These are phyloP conservation scores for Aspergillus diversus DNA, from an alignment of 495 filamentous ascomycete species.

Conservation along the genomic window DNA sequence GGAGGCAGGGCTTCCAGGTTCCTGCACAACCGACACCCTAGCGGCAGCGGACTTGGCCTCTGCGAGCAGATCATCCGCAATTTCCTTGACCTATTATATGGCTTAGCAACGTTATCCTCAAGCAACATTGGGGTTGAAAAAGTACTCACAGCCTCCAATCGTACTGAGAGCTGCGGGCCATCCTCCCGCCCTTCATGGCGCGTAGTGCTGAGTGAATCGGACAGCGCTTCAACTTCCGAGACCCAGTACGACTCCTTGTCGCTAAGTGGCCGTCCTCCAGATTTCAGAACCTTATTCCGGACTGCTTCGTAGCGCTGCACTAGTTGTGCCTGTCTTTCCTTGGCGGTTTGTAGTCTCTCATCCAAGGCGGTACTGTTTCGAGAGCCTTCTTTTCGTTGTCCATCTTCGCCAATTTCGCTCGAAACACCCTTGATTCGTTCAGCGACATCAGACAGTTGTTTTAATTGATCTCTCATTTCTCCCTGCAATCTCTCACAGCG, in stretches of 20 bases:
- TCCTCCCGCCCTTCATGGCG: constrained; percentile 31
- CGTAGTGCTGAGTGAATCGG: constrained; percentile 35
- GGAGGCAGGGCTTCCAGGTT: constrained; percentile 37
- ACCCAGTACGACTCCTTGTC: constrained; percentile 73
- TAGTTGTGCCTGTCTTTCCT: constrained; percentile 61
- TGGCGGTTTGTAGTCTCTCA: constrained; percentile 61
- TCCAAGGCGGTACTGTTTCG: constrained; percentile 57
- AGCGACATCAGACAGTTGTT: constrained; percentile 67
- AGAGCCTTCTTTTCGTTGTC: constrained; percentile 42
- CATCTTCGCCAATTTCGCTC: constrained; percentile 60
- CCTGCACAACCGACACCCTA: constrained; percentile 30
- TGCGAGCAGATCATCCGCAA: constrained; percentile 56
- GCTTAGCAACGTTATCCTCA: constrained; percentile 17
- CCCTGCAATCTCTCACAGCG: constrained; percentile 71
- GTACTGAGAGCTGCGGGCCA: constrained; percentile 34
- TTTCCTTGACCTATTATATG: constrained; percentile 42
- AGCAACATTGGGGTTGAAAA: constrained; percentile 22
- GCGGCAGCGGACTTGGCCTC: constrained; percentile 46
- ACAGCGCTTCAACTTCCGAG: constrained; percentile 61
- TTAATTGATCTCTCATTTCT: constrained; percentile 74
- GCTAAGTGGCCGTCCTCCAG: constrained; percentile 65
- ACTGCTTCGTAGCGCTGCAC: constrained; percentile 66
- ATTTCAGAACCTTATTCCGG: constrained; percentile 59
- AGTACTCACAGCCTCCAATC: constrained; percentile 43
- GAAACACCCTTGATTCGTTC: constrained; percentile 66